A percentile compares a stretch with the other conserved stretches of the same genome.
phyloP scores from a whole-genome alignment of 805 yeast genomes.

The Candida adriatica region DNA sequence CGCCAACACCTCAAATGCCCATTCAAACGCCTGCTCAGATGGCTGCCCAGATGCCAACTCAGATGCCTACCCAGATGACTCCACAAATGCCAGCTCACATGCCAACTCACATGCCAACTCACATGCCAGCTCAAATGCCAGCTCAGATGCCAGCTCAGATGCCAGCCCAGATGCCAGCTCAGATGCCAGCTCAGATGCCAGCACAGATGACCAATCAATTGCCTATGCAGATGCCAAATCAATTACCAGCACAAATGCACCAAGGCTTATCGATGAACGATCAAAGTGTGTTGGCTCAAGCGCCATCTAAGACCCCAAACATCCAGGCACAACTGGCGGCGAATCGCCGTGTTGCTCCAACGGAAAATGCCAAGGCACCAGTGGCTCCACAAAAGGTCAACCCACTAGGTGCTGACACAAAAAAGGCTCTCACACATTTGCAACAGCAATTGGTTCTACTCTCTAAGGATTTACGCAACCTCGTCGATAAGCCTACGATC shows the following conservation, averaged over 20 bases:
- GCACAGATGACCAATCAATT: constrained; percentile 1
- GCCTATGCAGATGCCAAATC: not conserved
- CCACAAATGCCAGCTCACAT: not conserved
- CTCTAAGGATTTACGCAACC: constrained; percentile 63
- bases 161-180: not conserved
- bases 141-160: not conserved
- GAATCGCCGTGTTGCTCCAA: constrained; percentile 24
- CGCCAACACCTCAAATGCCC: not conserved
- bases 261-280: too few relatives aligned
- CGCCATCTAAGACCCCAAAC: constrained; percentile 18
- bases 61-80: not conserved
- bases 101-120: not conserved
- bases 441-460: constrained; percentile 81
- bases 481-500: constrained; percentile 74
- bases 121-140: not conserved
- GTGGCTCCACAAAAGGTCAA: constrained; percentile 23
- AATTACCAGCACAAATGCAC: too few relatives aligned
- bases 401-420: constrained; percentile 31
- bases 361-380: constrained; percentile 19
- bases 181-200: constrained; percentile 2
- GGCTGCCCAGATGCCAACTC: not conserved
- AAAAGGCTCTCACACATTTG: constrained; percentile 68
- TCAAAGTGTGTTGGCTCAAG: not conserved
- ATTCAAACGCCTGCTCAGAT: constrained; percentile 12
- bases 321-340: constrained; percentile 27